A percentile compares a stretch with the other conserved stretches of the same genome.
Evolutionary conservation across 805 yeast species (phyloP).

Genomic region (Kazachstania kunashirensis): DNA sequence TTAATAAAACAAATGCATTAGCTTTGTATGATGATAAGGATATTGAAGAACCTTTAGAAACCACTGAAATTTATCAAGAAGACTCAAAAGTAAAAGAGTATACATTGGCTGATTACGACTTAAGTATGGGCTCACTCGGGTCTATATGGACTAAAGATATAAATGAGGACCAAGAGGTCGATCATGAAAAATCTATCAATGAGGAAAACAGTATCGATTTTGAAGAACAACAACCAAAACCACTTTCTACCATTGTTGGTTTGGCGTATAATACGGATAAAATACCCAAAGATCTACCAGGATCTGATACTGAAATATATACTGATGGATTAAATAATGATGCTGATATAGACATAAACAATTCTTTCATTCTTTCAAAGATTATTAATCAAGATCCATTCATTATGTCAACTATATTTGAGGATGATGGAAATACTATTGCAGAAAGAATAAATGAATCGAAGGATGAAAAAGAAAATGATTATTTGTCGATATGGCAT

Average conservation of each 20-base stretch:
- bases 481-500: slow-evolving; percentile 28
- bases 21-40: neutral
- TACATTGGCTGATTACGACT: slow-evolving; percentile 4
- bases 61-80: neutral
- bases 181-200: neutral
- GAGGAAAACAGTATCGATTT: neutral
- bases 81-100: neutral
- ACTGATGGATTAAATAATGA: neutral
- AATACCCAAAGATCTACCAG: too few relatives aligned
- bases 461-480: slow-evolving; percentile 10
- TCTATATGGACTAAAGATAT: neutral
- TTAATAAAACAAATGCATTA: neutral
- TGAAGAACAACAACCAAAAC: neutral
- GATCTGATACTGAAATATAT: neutral
- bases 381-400: neutral
- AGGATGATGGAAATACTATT: neutral
- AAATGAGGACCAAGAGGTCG: neutral
- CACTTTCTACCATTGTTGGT: neutral
- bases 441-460: neutral
- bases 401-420: slow-evolving; percentile 1
- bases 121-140: slow-evolving; percentile 1
- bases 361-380: neutral
- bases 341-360: neutral
- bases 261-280: neutral
- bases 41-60: neutral